Evolutionary conservation across 805 yeast species (phyloP).

Genomic region (Sugiyamaella valdiviana): DNA sequence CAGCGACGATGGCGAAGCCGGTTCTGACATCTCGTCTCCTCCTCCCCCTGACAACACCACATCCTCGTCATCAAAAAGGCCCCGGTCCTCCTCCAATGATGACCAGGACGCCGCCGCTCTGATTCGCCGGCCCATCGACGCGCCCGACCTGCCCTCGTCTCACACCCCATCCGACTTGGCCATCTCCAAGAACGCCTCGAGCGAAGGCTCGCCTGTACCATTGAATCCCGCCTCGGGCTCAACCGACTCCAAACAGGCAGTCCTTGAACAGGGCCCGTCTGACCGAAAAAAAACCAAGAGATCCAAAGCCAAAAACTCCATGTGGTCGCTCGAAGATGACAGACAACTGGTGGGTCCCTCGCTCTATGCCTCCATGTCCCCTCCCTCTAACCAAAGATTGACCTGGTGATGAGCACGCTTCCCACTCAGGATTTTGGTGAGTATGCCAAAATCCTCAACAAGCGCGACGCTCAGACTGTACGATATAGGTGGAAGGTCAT

Average conservation of each 20-base stretch:
- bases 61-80: neutral
- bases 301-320: conserved; percentile 30
- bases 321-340: conserved; percentile 32
- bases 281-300: conserved; percentile 20
- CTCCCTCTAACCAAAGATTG: conserved; percentile 24
- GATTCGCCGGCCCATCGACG: neutral
- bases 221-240: neutral
- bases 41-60: conserved; percentile 1
- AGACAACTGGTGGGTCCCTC: conserved; percentile 24
- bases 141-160: neutral
- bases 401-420: conserved; percentile 28
- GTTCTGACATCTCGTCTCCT: conserved; percentile 5
- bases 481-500: conserved; percentile 33
- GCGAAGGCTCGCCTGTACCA: neutral
- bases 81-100: too few species aligned
- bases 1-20: conserved; percentile 16
- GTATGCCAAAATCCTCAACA: conserved; percentile 29
- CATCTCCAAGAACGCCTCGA: neutral
- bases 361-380: neutral
- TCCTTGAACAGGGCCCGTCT: too few species aligned
- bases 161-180: neutral
- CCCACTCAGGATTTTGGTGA: conserved; percentile 31
- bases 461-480: conserved; percentile 33
- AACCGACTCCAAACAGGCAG: too few species aligned
- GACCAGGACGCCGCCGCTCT: neutral